Evolutionary conservation across 2,329 filamentous ascomycete species (phyloP).

Genomic region (Colletotrichum kahawae): DNA sequence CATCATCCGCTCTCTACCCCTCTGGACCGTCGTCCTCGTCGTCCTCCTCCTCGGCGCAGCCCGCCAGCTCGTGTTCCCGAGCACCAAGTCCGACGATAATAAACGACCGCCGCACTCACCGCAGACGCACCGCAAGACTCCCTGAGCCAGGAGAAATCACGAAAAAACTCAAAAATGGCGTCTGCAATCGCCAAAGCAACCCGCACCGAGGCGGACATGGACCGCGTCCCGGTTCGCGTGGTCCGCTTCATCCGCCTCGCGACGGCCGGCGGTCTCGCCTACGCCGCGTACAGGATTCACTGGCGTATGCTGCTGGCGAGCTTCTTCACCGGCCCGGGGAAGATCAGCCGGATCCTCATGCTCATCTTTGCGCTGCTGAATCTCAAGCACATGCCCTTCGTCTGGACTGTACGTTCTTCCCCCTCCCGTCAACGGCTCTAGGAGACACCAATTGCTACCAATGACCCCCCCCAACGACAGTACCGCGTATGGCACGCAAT

Average conservation of each 20-base stretch:
- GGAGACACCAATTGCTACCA: background rate
- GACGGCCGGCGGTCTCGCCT: conserved; percentile 47
- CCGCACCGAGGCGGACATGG: conserved; percentile 24
- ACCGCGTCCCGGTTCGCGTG: conserved; percentile 28
- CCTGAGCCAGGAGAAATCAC: background rate
- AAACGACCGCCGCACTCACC: background rate
- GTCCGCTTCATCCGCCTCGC: conserved; percentile 42
- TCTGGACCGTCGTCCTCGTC: conserved; percentile 47
- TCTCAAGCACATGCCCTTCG: conserved; percentile 75
- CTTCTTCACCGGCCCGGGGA: conserved; percentile 60
- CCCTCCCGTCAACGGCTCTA: background rate
- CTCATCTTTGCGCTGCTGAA: conserved; percentile 66
- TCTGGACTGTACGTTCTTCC: conserved; percentile 70
- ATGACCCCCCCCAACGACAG: conserved; percentile 33
- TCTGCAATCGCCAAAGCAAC: conserved; percentile 19
- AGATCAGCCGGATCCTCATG: conserved; percentile 56
- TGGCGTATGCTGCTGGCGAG: conserved; percentile 40
- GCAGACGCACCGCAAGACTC: background rate
- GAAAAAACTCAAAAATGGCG: background rate
- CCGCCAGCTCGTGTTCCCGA: conserved; percentile 30
- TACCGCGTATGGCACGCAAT: conserved; percentile 64
- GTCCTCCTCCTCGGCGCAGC: conserved; percentile 39
- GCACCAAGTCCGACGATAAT: conserved; percentile 12
- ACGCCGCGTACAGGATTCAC: conserved; percentile 51
- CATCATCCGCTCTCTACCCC: conserved; percentile 41